phyloP scores from a whole-genome alignment of 257 asterid species.

The Salvia rosmarinus region DNA sequence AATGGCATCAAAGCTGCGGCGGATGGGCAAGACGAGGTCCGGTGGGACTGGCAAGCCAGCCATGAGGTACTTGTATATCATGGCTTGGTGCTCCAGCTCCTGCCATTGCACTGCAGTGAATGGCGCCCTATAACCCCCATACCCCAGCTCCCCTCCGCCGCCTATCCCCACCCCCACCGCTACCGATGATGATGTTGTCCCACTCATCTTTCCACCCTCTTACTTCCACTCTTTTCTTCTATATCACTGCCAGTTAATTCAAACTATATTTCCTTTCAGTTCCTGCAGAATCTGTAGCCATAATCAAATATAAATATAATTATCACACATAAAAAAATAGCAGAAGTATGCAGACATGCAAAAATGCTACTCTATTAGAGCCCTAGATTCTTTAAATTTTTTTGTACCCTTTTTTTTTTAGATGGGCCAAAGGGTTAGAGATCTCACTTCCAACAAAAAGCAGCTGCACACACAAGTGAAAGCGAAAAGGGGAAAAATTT shows the following conservation, averaged over 20 bases:
- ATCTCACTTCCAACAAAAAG: constrained; percentile 34
- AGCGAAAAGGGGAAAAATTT: neutral
- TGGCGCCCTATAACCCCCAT: constrained; percentile 70
- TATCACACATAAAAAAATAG: constrained; percentile 29
- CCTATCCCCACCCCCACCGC: constrained; percentile 52
- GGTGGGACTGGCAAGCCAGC: constrained; percentile 93
- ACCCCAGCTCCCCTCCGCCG: constrained; percentile 57
- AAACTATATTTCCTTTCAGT: constrained; percentile 36
- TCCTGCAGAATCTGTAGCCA: constrained; percentile 52
- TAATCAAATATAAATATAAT: constrained; percentile 35
- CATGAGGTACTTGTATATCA: constrained; percentile 86
- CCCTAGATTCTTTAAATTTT: constrained; percentile 10
- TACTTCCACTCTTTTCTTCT: constrained; percentile 18
- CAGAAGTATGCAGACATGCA: constrained; percentile 34
- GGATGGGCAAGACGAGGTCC: constrained; percentile 83
- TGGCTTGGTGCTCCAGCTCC: constrained; percentile 97
- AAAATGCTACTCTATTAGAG: constrained; percentile 11
- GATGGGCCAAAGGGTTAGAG: constrained; percentile 21
- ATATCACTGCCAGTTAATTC: constrained; percentile 18
- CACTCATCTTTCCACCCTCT: constrained; percentile 55
- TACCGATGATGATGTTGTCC: constrained; percentile 55
- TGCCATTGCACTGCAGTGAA: constrained; percentile 97
- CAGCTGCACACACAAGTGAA: constrained; percentile 29
- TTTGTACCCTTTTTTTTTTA: constrained; percentile 6
- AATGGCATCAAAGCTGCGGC: constrained; percentile 83